Base-by-base conservation (phyloP, 106 monocot species). In the Narthecium ossifragum region DNA sequence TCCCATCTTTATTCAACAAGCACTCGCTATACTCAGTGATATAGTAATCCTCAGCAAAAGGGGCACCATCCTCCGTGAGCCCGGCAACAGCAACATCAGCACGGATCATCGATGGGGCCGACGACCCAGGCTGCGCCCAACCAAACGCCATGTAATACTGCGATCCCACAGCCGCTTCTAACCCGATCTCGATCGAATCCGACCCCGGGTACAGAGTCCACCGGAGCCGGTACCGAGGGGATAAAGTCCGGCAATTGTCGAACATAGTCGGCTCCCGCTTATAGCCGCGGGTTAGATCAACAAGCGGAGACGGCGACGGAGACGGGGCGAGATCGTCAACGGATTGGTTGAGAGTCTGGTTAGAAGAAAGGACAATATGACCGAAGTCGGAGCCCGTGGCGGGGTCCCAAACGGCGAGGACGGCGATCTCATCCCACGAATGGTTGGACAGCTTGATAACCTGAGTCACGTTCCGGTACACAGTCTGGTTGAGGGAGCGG, bases 91-190 rank as follows among this genome's bases (percentile, higher is more conserved):
- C 68, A 13, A 90, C 73, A 46, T 96, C 94, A 17, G 90, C 71
- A 23, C 66, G 65, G 59, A 81, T 64, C 94, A 96, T 96, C 18
- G 85, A 71, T 28, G 77, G 83, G 0, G 74, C 57, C 7, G 30
- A 18, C 26, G 45, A 27, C 1, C 49, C 66, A 13, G 86, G 83
- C 5, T 52, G 64, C 3, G 90, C 86, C 94, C 90, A 96, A 30
- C 94, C 94, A 27, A 96, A 96, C 12, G 94, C 94, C 90, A 96
- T 86, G 68, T 96, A 96, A 53, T 65, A 70, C 64, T 90, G 77
- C 0, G 80, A 78, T 11, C 80, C 83, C 0, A 90, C 53, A 1
- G 86, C 64, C 1, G 83, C 80, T 68, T 96, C 94, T 7, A 96
- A 70, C 34, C 80, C 94, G 12, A 96, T 71, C 5, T 83, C 73